Percentiles rank a stretch among this genome's conserved stretches.
Evolutionary conservation across 1,284 basidiomycete species (phyloP).

Genomic region (Ustilago crameri): DNA sequence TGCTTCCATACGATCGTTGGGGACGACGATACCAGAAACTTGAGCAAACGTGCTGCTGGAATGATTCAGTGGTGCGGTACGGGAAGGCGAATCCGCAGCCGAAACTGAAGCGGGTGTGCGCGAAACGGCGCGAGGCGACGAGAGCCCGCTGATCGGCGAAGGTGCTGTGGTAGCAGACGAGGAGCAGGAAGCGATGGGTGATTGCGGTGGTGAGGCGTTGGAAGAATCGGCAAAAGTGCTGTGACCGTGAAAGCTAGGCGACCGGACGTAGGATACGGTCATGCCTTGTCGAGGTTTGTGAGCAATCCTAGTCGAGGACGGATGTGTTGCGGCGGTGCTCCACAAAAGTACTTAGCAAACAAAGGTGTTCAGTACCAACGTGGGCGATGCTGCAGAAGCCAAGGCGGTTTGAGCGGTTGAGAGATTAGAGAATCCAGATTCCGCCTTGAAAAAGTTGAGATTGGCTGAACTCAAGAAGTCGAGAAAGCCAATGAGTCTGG

Average conservation of each 20-base stretch:
- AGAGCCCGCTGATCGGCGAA: conserved; percentile 14
- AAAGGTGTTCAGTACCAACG: too few relatives aligned
- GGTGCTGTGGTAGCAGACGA: conserved; percentile 5
- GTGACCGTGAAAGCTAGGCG: conserved; percentile 39
- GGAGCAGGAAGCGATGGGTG: conserved; percentile 22
- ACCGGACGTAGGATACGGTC: conserved; percentile 44
- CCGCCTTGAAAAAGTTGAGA: too few relatives aligned
- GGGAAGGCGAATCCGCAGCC: conserved; percentile 30
- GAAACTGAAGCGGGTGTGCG: conserved; percentile 22
- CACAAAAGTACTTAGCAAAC: too few relatives aligned
- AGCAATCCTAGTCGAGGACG: not conserved
- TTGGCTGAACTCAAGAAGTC: too few relatives aligned
- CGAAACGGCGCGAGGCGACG: conserved; percentile 21
- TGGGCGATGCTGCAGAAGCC: too few relatives aligned
- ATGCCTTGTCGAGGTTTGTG: conserved; percentile 18
- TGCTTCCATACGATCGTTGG: conserved; percentile 50
- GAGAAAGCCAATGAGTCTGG: too few relatives aligned
- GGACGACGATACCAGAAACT: conserved; percentile 26
- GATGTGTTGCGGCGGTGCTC: not conserved
- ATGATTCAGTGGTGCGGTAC: conserved; percentile 12
- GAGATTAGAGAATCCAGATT: too few relatives aligned
- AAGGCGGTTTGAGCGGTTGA: not conserved
- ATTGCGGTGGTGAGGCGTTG: conserved; percentile 20
- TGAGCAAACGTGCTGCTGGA: conserved; percentile 4
- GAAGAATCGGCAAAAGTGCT: conserved; percentile 14